phyloP scores from a whole-genome alignment of 2,329 filamentous ascomycete species.

The Podosphaera leucotricha region DNA sequence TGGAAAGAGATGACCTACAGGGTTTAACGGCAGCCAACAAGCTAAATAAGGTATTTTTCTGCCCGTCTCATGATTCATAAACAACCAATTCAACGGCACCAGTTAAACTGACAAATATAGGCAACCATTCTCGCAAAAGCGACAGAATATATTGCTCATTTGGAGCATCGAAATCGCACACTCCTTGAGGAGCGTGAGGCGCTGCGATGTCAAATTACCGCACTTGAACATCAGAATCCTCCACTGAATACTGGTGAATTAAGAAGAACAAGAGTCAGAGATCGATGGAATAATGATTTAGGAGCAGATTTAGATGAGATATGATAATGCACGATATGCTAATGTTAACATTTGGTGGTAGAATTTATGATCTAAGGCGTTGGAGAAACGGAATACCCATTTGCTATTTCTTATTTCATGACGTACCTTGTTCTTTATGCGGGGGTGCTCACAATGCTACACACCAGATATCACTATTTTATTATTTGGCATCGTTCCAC shows the following conservation, averaged over 20 bases:
- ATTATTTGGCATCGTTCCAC: too few species aligned
- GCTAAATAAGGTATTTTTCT: conserved; percentile 34
- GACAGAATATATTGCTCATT: conserved; percentile 1
- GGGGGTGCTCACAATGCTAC: not conserved
- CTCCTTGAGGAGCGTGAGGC: not conserved
- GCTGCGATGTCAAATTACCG: not conserved
- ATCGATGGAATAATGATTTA: not conserved
- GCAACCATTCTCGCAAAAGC: conserved; percentile 46
- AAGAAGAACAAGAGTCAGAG: not conserved
- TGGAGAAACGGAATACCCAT: not conserved
- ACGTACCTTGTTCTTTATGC: not conserved
- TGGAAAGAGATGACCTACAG: conserved; percentile 22
- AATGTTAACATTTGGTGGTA: not conserved
- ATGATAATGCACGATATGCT: not conserved
- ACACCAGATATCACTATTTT: too few species aligned
- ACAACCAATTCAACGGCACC: not conserved
- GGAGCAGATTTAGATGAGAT: not conserved
- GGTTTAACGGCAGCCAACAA: conserved; percentile 41
- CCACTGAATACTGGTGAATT: not conserved
- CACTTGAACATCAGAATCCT: not conserved
- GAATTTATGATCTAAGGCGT: not conserved
- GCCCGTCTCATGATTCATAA: not conserved
- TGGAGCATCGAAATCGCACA: not conserved
- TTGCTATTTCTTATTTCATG: not conserved
- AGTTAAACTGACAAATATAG: conserved; percentile 4